A percentile compares a stretch with the other conserved stretches of the same genome.
phyloP scores from a whole-genome alignment of 179 eudicot genomes.

The Beta corolliflora region DNA sequence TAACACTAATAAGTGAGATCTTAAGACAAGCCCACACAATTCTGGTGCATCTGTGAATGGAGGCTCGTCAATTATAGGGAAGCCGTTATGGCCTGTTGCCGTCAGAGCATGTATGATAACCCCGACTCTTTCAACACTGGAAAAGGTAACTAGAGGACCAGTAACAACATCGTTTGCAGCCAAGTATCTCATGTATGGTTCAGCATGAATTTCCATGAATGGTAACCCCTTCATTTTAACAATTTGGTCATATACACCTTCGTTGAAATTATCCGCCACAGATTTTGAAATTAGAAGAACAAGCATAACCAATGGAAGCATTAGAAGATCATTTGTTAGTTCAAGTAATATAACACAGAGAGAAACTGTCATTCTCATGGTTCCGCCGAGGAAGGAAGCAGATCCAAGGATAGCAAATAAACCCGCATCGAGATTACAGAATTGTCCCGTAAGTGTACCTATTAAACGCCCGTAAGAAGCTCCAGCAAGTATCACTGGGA shows the following conservation, averaged over 20 bases:
- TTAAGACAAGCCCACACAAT: constrained; percentile 35
- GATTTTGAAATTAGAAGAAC: constrained; percentile 40
- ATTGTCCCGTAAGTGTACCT: constrained; percentile 21
- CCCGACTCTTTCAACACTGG: constrained; percentile 35
- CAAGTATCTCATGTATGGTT: constrained; percentile 38
- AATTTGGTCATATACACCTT: constrained; percentile 46
- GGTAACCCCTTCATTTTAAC: constrained; percentile 40
- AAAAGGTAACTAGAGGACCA: constrained; percentile 31
- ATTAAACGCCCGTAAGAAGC: constrained; percentile 38
- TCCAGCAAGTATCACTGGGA: constrained; percentile 43
- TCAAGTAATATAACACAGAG: constrained; percentile 43
- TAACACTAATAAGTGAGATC: constrained; percentile 34
- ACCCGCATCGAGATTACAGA: constrained; percentile 31
- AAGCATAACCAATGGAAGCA: constrained; percentile 40
- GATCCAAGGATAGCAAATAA: constrained; percentile 37
- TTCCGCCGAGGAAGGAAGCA: constrained; percentile 42
- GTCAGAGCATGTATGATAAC: constrained; percentile 25
- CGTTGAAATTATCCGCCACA: constrained; percentile 42
- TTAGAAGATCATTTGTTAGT: constrained; percentile 36
- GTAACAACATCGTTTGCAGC: constrained; percentile 36
- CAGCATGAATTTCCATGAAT: constrained; percentile 38
- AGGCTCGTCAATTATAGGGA: constrained; percentile 36
- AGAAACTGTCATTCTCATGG: constrained; percentile 44
- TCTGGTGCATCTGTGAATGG: constrained; percentile 33
- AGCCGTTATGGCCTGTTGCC: constrained; percentile 36